phyloP scores from a whole-genome alignment of 2,329 filamentous ascomycete genomes.

The Pseudogymnoascus sp. region DNA sequence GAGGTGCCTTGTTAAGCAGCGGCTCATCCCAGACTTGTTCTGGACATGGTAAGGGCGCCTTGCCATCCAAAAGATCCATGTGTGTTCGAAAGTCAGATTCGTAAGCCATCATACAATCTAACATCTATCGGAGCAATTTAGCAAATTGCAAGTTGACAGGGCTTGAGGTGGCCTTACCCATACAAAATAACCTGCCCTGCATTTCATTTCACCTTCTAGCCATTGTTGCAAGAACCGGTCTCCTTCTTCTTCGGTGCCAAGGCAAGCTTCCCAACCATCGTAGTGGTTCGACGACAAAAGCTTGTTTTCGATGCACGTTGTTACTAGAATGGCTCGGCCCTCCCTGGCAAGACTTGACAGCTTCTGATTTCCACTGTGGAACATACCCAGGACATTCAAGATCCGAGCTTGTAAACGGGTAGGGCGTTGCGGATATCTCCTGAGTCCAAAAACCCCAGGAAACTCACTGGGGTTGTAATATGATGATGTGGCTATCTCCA shows the following conservation, averaged over 20 bases:
- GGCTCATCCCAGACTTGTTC: conserved; percentile 10
- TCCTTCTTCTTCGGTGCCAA: not conserved
- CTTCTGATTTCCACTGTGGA: conserved; percentile 7
- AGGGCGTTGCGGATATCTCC: conserved; percentile 1
- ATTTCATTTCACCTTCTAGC: conserved; percentile 8
- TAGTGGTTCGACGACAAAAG: conserved; percentile 2
- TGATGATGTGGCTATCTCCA: conserved; percentile 1
- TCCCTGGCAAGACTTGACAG: not conserved
- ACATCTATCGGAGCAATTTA: not conserved
- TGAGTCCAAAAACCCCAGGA: conserved; percentile 3
- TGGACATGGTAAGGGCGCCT: conserved; percentile 7
- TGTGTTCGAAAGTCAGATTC: conserved; percentile 9
- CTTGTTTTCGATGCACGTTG: conserved; percentile 8
- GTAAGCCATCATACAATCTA: conserved; percentile 10
- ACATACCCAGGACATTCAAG: conserved; percentile 9
- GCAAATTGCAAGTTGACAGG: not conserved
- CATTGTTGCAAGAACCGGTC: conserved; percentile 7
- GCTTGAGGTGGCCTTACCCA: not conserved
- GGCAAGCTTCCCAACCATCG: not conserved
- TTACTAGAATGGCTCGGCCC: conserved; percentile 3
- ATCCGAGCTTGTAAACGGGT: conserved; percentile 7
- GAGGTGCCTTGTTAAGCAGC: not conserved
- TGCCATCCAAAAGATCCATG: conserved; percentile 10
- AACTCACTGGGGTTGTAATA: not conserved
- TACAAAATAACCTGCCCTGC: conserved; percentile 9